A percentile compares a stretch with the other conserved stretches of the same genome.
phyloP scores from a whole-genome alignment of 805 yeast genomes.

The Starmera amethionina region DNA sequence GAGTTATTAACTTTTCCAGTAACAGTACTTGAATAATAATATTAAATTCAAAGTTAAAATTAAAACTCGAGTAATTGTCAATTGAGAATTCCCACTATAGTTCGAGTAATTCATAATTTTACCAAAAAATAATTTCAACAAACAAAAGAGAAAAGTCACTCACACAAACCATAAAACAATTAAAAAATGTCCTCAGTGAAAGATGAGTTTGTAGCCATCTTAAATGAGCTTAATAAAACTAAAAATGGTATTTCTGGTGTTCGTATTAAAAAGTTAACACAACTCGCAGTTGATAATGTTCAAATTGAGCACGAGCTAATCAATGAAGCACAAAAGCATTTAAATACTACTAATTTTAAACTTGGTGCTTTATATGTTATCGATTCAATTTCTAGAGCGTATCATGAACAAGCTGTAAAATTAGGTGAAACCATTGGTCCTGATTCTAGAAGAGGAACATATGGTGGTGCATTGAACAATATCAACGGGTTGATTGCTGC shows the following conservation, averaged over 20 bases:
- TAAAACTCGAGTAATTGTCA: too few species aligned
- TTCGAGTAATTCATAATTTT: too few species aligned
- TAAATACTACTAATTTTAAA: slow-evolving; percentile 69
- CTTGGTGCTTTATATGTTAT: slow-evolving; percentile 85
- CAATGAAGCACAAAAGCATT: slow-evolving; percentile 49
- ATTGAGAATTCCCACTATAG: too few species aligned
- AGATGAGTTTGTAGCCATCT: slow-evolving; percentile 28
- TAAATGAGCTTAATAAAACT: slow-evolving; percentile 36
- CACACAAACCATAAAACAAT: too few species aligned
- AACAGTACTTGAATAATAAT: too few species aligned
- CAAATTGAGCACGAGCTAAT: slow-evolving; percentile 45
- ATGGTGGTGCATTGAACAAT: slow-evolving; percentile 60
- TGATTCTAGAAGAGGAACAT: slow-evolving; percentile 59
- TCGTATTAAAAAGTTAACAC: slow-evolving; percentile 79
- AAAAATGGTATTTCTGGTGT: slow-evolving; percentile 93
- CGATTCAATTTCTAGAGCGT: slow-evolving; percentile 86
- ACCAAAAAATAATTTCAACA: too few species aligned
- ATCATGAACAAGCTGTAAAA: slow-evolving; percentile 63
- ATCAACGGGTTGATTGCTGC: slow-evolving; percentile 56
- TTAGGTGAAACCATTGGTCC: slow-evolving; percentile 35
- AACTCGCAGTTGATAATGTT: slow-evolving; percentile 64
- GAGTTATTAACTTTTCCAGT: too few species aligned
- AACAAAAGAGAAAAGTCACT: too few species aligned
- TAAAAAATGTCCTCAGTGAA: slow-evolving; percentile 17
- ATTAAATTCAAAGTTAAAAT: too few species aligned